phyloP scores from a whole-genome alignment of 768 basidiomycete species.

The Terana coerulea region DNA sequence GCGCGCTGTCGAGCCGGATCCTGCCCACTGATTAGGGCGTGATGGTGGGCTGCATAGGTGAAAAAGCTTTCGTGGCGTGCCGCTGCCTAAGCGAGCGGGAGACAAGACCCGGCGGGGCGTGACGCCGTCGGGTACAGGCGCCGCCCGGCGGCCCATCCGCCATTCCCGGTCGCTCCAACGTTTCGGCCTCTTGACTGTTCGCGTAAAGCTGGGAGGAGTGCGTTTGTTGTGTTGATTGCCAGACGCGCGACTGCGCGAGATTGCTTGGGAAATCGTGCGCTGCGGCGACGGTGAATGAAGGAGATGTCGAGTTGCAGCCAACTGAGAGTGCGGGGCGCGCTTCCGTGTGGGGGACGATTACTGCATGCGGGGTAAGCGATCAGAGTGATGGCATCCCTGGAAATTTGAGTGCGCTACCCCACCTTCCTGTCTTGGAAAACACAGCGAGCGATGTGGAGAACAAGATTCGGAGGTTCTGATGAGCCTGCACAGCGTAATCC shows the following conservation, averaged over 20 bases:
- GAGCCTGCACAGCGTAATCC: neutral
- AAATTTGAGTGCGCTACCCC: conserved; percentile 4
- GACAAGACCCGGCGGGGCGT: too few species aligned
- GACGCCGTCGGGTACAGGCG: too few species aligned
- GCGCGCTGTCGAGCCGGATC: too few species aligned
- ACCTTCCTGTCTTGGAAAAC: neutral
- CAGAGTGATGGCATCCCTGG: neutral
- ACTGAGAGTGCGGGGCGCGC: conserved; percentile 1
- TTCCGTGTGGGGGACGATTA: neutral
- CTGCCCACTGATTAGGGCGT: too few species aligned
- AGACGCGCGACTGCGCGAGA: neutral
- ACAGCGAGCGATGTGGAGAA: neutral
- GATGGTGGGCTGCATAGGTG: too few species aligned
- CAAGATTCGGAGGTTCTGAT: conserved; percentile 1
- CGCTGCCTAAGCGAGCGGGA: too few species aligned
- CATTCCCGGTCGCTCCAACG: neutral
- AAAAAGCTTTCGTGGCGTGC: too few species aligned
- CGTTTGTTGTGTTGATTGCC: neutral
- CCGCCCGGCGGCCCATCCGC: too few species aligned
- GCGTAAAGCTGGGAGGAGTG: neutral
- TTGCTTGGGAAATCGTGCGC: neutral
- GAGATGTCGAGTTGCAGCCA: too few species aligned
- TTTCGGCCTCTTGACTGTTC: neutral
- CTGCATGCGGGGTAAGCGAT: conserved; percentile 7
- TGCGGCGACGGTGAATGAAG: neutral